Evolutionary conservation across 2,329 filamentous ascomycete genomes (phyloP).

Genomic region (Anisogramma anomala): DNA sequence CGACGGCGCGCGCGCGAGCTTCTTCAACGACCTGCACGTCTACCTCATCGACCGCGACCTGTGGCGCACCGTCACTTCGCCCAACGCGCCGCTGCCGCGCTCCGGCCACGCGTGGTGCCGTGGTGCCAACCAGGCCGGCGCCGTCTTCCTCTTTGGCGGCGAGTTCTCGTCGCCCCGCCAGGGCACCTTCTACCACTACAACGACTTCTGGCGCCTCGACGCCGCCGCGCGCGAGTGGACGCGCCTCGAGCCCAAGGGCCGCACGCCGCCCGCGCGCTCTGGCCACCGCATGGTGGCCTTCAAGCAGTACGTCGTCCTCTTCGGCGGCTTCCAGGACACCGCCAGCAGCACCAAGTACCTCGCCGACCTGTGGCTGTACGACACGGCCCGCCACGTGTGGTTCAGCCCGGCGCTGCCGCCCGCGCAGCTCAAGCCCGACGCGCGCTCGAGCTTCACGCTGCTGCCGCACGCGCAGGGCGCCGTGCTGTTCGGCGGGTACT

Average conservation of each 20-base stretch:
- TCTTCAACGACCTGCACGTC: constrained; percentile 55
- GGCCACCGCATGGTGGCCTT: constrained; percentile 94
- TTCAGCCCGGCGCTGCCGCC: constrained; percentile 62
- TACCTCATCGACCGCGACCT: constrained; percentile 74
- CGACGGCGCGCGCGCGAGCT: constrained; percentile 74
- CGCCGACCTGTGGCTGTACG: constrained; percentile 89
- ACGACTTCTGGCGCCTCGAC: constrained; percentile 93
- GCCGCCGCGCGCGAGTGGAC: constrained; percentile 80
- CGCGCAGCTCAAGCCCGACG: constrained; percentile 76
- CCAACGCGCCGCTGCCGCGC: constrained; percentile 81
- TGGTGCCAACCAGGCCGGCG: constrained; percentile 70
- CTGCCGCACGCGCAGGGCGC: constrained; percentile 84
- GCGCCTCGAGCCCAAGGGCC: constrained; percentile 69
- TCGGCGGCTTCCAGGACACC: constrained; percentile 95
- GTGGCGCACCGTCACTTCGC: constrained; percentile 82
- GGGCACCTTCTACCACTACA: constrained; percentile 98
- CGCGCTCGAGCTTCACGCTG: constrained; percentile 83
- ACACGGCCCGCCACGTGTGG: constrained; percentile 81
- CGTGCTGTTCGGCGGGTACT: constrained; percentile 88
- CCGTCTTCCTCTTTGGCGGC: constrained; percentile 82
- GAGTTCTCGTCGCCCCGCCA: constrained; percentile 96
- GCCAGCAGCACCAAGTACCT: constrained; percentile 91
- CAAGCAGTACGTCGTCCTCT: constrained; percentile 93
- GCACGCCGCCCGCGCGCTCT: constrained; percentile 71
- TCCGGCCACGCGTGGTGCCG: constrained; percentile 93